Evolutionary conservation across 1,284 basidiomycete genomes (phyloP), one percentile per base, ranked within the genome.

Genomic region (Exsudoporus floridanus): DNA sequence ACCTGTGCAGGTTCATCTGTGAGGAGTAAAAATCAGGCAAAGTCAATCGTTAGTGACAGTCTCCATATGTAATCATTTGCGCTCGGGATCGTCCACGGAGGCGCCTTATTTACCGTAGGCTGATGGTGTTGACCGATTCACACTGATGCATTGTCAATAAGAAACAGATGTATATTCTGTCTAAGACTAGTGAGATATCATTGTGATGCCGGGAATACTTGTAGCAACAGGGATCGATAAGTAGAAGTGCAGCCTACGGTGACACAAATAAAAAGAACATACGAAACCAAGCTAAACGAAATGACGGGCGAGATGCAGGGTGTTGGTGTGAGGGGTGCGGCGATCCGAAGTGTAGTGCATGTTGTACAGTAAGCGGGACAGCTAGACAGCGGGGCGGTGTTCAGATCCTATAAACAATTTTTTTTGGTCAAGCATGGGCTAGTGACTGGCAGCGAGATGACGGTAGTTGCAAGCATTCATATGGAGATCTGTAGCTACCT

Each of bases 211-310:
- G 62, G 66, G 65, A 61, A 66, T 70, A 68, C 54, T 57, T 60
- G 67, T 68, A 60, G 54, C 67, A 66, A 66, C 62, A 68, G 56
- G 41, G 57, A 54, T 45, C 37, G 59, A 63, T 66, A 70, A 66
- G 65, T 70, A 63, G 54, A 53, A 42, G 50, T 52, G 59, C 44
- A 56, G 39, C 57, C 53, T 65, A 68, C 63, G 54, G 50, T 49
- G 51, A 68, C 66, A 44, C 54, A 46, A 57, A 63, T 64, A 67
- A 66, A 61, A 58, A 65, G 54, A 57, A 55, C 57, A 61, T 56
- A 63, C 47, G 57, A 49, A 55, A 57, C 49, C 62, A 57, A 61
- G 50, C 50, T 21, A 47, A 56, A 65, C 50, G 53, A 58, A 54
- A 46, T 43, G 56, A 49, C 33, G 56, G 40, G 48, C 65, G 50